Conservation (phyloP, 2,329 filamentous ascomycete species). For the Pyrenochaeta sp. region DNA sequence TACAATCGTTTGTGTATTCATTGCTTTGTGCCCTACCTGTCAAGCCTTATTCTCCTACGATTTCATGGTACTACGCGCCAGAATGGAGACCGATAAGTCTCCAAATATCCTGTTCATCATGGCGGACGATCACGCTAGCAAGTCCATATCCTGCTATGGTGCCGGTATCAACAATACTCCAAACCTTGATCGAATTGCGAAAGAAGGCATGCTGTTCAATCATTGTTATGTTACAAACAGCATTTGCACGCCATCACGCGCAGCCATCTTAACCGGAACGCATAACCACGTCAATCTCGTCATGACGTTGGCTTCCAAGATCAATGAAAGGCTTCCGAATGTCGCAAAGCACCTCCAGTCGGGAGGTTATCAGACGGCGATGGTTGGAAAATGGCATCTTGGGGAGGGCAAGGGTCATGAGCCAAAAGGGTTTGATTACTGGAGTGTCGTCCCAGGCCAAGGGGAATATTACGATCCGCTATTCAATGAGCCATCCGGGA, state of each 20-base stretch:
- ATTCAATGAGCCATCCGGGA: conserved; percentile 56
- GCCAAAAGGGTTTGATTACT: conserved; percentile 57
- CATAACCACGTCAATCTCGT: conserved; percentile 65
- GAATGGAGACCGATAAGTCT: conserved; percentile 15
- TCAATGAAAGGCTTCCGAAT: conserved; percentile 62
- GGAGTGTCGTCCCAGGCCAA: conserved; percentile 61
- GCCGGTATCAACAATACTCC: conserved; percentile 63
- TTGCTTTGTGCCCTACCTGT: not conserved
- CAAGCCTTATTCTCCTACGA: too few relatives aligned
- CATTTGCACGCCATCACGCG: conserved; percentile 63
- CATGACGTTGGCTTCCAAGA: conserved; percentile 58
- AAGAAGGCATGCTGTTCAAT: conserved; percentile 61
- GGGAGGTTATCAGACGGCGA: conserved; percentile 60
- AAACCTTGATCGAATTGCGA: conserved; percentile 60
- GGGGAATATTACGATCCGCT: conserved; percentile 62
- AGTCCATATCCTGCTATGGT: conserved; percentile 60
- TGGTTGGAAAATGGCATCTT: conserved; percentile 65
- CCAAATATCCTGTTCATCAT: conserved; percentile 62
- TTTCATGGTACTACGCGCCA: not conserved
- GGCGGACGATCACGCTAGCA: conserved; percentile 64
- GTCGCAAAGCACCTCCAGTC: conserved; percentile 60
- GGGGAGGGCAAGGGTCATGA: conserved; percentile 58
- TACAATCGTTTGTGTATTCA: too few relatives aligned
- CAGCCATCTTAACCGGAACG: conserved; percentile 60
- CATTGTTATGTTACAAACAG: conserved; percentile 65